Base-by-base conservation (phyloP, 345 rosid species). In the Rhodamnia argentea region DNA sequence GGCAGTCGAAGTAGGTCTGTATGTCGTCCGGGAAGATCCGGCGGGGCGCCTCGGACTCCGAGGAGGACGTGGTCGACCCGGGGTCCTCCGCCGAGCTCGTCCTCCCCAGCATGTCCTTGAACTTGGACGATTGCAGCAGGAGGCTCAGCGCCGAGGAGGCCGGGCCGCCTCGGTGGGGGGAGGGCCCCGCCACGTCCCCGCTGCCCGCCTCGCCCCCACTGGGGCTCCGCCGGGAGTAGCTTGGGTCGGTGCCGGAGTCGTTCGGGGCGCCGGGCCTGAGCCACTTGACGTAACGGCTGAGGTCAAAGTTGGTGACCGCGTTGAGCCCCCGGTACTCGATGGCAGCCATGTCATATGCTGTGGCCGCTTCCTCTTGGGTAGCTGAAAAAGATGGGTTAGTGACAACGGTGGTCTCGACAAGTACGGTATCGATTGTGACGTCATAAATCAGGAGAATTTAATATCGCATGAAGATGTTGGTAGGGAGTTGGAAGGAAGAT, bases 281-380 rank as follows among this genome's bases (percentile, higher is more conserved):
- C 84, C 86, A 92, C 87, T 91, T 91, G 90, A 91, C 84, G 87
- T 96, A 96, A 87, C 95, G 96, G 86, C 98, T 94, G 60, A 96
- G 93, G 84, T 95, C 98, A 84, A 96, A 96, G 89, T 96, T 96
- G 4, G 99, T 96, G 64, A 96, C 99, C n/a, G 99, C 99, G 87
- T 96, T 96, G 76, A 93, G 90, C 85, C 99, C 98, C 60, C 99
- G 96, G 86, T 95, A 92, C 89, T 96, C 97, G 20, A 96, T 94
- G 7, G 99, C 99, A 20, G 99, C 99, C 89, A 93, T 91, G 55
- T 96, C 99, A 82, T 96, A 96, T 13, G 99, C 99, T 0, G 91
- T 92, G 84, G 98, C 99, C 42, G 99, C 99, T 92, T 96, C 99
- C 87, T 96, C 99, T 85, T 96, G 98, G 14, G 99, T 96, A 32